Evolutionary conservation across 179 eudicot genomes (phyloP).

Genomic region (Camellia oleifera): DNA sequence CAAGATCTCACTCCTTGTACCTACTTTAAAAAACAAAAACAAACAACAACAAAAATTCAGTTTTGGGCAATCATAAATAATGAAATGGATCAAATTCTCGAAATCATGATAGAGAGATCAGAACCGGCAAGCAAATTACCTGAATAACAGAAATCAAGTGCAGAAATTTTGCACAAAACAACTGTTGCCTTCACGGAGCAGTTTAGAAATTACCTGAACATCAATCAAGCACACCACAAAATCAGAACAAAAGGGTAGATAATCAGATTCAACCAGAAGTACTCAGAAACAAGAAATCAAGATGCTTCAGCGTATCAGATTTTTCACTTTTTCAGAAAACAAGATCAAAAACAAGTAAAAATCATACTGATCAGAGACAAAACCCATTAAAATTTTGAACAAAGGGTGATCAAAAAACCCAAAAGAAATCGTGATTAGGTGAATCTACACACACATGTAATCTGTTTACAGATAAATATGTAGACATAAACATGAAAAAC

Average conservation of each 20-base stretch:
- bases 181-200: background rate
- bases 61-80: background rate
- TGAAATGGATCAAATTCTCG: background rate
- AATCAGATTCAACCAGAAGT: background rate
- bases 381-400: background rate
- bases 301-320: background rate
- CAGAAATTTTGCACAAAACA: background rate
- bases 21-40: background rate
- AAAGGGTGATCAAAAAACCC: background rate
- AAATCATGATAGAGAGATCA: background rate
- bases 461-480: background rate
- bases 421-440: background rate
- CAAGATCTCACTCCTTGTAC: background rate
- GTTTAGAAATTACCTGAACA: background rate
- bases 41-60: background rate
- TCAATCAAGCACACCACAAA: conserved; percentile 8
- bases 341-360: background rate
- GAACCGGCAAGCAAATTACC: background rate
- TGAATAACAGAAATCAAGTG: background rate
- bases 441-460: background rate
- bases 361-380: background rate
- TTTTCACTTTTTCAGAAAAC: background rate
- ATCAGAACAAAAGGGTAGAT: background rate
- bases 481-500: conserved; percentile 4
- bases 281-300: background rate